Percentiles rank a stretch among this genome's conserved stretches.
Evolutionary conservation across 1,284 basidiomycete species (phyloP).

Genomic region (Hypsizygus ulmarius): DNA sequence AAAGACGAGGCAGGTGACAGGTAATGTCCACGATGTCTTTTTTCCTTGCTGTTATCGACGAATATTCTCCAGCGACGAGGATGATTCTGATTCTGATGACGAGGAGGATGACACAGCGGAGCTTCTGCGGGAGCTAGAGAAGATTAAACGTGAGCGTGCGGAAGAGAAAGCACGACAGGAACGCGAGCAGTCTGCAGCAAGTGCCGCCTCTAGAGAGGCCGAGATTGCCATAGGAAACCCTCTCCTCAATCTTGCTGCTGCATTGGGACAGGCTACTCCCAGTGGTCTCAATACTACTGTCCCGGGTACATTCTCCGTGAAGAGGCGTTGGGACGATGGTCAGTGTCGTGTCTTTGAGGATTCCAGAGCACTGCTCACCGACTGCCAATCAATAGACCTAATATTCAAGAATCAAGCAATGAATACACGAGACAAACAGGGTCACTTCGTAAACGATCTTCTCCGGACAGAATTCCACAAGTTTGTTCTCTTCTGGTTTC

Average conservation of each 20-base stretch:
- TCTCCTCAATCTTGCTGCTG: constrained; percentile 84
- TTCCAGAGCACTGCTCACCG: constrained; percentile 2
- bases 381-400: constrained; percentile 53
- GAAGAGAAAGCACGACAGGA: constrained; percentile 88
- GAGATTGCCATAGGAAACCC: constrained; percentile 87
- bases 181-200: constrained; percentile 65
- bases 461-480: constrained; percentile 91
- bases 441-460: constrained; percentile 91
- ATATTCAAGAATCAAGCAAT: constrained; percentile 98
- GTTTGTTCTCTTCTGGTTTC: constrained; percentile 42
- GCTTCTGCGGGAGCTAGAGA: constrained; percentile 88
- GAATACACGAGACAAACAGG: constrained; percentile 60
- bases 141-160: constrained; percentile 92
- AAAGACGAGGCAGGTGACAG: constrained; percentile 23
- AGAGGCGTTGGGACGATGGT: constrained; percentile 95
- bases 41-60: neutral
- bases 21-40: constrained; percentile 2
- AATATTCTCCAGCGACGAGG: constrained; percentile 20
- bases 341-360: constrained; percentile 21
- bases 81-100: constrained; percentile 44
- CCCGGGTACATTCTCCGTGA: constrained; percentile 86
- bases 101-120: constrained; percentile 93
- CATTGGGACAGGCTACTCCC: constrained; percentile 68
- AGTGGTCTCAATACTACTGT: constrained; percentile 69
- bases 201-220: constrained; percentile 69